Base-by-base conservation (phyloP, 73 alveolate species). In the Paraurostyla sp. region DNA sequence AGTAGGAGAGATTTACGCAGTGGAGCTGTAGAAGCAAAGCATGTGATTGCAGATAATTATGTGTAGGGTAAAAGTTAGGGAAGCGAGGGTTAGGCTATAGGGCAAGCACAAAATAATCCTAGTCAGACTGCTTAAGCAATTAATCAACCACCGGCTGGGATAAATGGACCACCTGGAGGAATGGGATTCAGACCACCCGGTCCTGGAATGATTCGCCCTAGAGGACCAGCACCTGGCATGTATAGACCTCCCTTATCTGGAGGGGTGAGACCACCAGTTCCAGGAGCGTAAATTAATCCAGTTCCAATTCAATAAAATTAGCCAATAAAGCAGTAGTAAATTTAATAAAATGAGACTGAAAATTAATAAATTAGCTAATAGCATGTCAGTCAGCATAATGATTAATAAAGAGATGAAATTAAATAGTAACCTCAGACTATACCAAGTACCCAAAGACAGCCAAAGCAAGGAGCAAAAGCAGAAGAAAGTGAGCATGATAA, bases 211-310 rank as follows among this genome's bases (percentile, higher is more conserved):
- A 18, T 3, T n/a, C 43, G 65, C 7, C 58, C 65, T 7, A 32
- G 13, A 30, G 81, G 81, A 32, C 63, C 54, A 4, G n/a, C 30
- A 30, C n/a, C n/a, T n/a, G 71, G 71, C 3, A 35, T 13, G 2
- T 73, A 45, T 73, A 73, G 86, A 73, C 71, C 71, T 13, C 69
- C 71, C 7, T 52, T 52, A 36, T 60, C 83, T 36, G 32, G 15
- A 41, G 83, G 83, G 6, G 38, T 68, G 83, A 68, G 83, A 32
- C 83, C 83, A 46, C 57, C 57, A 46, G 18, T 46, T 15, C 13
- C 18, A 15, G 18, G 57, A 18, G 23, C 57, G 18, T 15, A 15
- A 46, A 15, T 15, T 13, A 46, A 46, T 46, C 18, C 57, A 18
- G 57, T 46, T 15, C 18, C 13, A 46, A 46, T 15, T 46, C 18